Evolutionary conservation across 2,329 filamentous ascomycete genomes (phyloP).

Genomic region (Lecanicillium sp.): DNA sequence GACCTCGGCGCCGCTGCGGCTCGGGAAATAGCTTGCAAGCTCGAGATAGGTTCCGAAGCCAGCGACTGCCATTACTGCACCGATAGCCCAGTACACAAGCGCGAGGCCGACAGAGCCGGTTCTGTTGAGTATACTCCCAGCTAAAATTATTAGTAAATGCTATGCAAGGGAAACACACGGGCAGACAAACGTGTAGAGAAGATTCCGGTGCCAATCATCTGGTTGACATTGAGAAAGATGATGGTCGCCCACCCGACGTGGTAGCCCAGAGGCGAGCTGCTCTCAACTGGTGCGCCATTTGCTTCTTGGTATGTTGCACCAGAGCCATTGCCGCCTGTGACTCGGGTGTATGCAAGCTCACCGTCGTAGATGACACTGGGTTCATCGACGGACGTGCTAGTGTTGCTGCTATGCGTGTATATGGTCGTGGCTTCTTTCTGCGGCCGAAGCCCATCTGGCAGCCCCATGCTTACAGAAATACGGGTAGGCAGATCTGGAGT

Average conservation of each 20-base stretch:
- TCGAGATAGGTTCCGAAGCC: conserved; percentile 58
- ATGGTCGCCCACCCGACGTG: conserved; percentile 50
- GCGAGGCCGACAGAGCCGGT: conserved; percentile 58
- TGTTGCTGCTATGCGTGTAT: background rate
- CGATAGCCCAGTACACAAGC: conserved; percentile 60
- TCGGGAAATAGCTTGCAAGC: conserved; percentile 59
- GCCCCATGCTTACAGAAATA: background rate
- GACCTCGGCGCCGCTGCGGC: conserved; percentile 58
- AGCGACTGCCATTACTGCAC: conserved; percentile 50
- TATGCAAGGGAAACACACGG: background rate
- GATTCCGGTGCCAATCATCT: conserved; percentile 60
- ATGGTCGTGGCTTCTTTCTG: background rate
- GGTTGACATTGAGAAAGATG: conserved; percentile 54
- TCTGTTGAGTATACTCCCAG: conserved; percentile 50
- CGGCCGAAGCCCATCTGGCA: conserved; percentile 3
- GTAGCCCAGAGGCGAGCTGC: conserved; percentile 52
- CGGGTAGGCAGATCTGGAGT: too few species aligned
- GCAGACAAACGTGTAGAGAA: conserved; percentile 54
- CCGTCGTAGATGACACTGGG: conserved; percentile 29
- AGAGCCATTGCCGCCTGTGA: conserved; percentile 42
- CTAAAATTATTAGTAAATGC: conserved; percentile 25
- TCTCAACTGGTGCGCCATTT: conserved; percentile 55
- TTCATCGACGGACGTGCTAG: background rate
- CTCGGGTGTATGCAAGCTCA: conserved; percentile 35
- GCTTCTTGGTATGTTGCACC: conserved; percentile 53